Percentiles rank a stretch among this genome's conserved stretches.
Conservation (phyloP, 176 grass and related monocot species). For the Eleusine coracana region DNA sequence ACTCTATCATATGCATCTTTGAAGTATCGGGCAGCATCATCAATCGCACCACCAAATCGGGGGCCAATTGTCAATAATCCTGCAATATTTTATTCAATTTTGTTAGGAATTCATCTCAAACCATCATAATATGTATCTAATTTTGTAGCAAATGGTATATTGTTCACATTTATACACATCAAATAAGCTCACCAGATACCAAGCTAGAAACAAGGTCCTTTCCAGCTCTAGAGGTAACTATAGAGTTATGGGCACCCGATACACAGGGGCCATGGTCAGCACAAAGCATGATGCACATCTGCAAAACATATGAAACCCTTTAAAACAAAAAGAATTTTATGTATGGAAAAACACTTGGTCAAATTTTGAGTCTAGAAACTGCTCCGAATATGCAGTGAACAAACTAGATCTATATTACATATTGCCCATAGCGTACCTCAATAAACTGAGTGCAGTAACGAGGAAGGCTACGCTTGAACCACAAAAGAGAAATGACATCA, state of each 20-base stretch:
- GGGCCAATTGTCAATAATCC: slow-evolving; percentile 97
- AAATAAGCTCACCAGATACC: slow-evolving; percentile 80
- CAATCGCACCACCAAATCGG: slow-evolving; percentile 98
- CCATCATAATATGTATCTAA: background rate
- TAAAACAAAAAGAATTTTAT: slow-evolving; percentile 14
- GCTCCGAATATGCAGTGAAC: background rate
- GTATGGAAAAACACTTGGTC: background rate
- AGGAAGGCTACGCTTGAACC: slow-evolving; percentile 98
- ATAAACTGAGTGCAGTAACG: slow-evolving; percentile 99
- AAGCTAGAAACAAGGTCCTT: slow-evolving; percentile 98
- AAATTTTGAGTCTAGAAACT: background rate
- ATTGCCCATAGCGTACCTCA: slow-evolving; percentile 57
- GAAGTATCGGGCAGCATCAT: slow-evolving; percentile 98
- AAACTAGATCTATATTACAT: slow-evolving; percentile 28
- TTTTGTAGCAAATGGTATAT: background rate
- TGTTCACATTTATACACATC: slow-evolving; percentile 21
- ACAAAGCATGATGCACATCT: slow-evolving; percentile 98
- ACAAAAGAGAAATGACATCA: slow-evolving; percentile 98
- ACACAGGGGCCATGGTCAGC: slow-evolving; percentile 99
- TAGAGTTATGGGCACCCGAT: slow-evolving; percentile 97
- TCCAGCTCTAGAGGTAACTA: slow-evolving; percentile 93
- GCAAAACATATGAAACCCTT: slow-evolving; percentile 34
- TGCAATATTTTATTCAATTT: slow-evolving; percentile 35
- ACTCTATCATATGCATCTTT: slow-evolving; percentile 98
- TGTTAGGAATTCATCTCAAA: background rate